Percentiles rank a stretch among this genome's conserved stretches.
phyloP scores from a whole-genome alignment of 2,329 filamentous ascomycete genomes.

The Aspergillus luchuensis region DNA sequence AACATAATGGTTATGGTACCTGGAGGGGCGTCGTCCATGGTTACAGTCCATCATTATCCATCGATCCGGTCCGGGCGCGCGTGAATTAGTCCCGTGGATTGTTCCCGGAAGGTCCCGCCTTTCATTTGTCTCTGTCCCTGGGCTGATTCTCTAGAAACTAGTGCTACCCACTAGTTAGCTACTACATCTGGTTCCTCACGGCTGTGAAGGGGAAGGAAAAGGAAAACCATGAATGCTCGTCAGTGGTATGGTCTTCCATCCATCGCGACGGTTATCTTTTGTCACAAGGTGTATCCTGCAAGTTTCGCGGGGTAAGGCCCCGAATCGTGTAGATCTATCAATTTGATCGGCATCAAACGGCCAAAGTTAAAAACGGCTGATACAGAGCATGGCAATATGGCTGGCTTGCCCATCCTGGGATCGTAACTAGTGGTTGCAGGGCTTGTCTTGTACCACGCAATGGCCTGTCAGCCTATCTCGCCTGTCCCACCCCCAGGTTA shows the following conservation, averaged over 20 bases:
- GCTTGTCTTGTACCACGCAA: constrained; percentile 4
- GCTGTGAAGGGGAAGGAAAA: no score
- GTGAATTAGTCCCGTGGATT: constrained; percentile 25
- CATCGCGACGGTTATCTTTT: background rate
- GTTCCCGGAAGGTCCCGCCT: constrained; percentile 23
- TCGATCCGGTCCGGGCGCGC: constrained; percentile 25
- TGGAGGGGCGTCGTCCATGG: constrained; percentile 13
- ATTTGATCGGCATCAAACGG: constrained; percentile 7
- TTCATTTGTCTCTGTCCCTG: background rate
- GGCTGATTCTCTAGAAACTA: background rate
- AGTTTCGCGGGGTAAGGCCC: constrained; percentile 3
- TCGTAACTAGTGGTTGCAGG: background rate
- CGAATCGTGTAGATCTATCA: constrained; percentile 10
- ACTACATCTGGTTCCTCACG: no score
- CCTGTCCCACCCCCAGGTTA: constrained; percentile 8
- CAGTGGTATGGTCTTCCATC: background rate
- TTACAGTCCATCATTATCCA: constrained; percentile 3
- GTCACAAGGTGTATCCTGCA: constrained; percentile 3
- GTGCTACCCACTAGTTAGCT: no score
- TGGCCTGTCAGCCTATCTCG: constrained; percentile 11
- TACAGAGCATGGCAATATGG: background rate
- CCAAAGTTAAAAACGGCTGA: background rate
- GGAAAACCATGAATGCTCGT: background rate
- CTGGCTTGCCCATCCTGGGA: constrained; percentile 1
- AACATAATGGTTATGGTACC: constrained; percentile 11